phyloP scores from a whole-genome alignment of 1,284 basidiomycete species.

The Microbotryomycetes sp. region DNA sequence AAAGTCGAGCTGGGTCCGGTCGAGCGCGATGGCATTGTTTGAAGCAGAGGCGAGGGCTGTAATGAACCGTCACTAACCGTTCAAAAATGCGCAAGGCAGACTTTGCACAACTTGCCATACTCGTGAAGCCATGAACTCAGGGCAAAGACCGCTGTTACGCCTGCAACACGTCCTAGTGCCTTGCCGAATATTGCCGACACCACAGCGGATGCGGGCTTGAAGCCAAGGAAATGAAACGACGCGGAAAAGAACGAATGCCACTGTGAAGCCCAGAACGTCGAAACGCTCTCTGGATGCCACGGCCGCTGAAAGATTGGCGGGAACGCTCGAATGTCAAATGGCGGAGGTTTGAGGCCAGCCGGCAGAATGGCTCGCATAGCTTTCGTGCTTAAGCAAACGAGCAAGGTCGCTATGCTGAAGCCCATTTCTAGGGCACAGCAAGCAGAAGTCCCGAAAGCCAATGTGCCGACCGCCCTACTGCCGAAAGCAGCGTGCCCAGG shows the following conservation, averaged over 20 bases:
- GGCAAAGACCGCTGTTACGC: conserved; percentile 19
- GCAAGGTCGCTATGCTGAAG: conserved; percentile 12
- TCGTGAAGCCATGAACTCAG: conserved; percentile 25
- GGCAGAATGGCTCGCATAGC: background rate
- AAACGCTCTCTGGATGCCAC: conserved; percentile 6
- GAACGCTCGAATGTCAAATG: conserved; percentile 22
- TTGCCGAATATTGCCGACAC: conserved; percentile 3
- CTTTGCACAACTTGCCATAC: conserved; percentile 6
- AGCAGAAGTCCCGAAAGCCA: conserved; percentile 18
- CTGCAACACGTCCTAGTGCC: background rate
- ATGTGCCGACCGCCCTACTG: conserved; percentile 4
- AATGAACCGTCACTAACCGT: background rate
- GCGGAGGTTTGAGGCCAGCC: background rate
- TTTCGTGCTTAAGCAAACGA: conserved; percentile 5
- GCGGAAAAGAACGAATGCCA: conserved; percentile 25
- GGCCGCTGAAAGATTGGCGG: conserved; percentile 17
- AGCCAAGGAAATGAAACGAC: conserved; percentile 24
- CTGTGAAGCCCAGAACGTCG: conserved; percentile 15
- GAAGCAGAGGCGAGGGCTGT: conserved; percentile 12
- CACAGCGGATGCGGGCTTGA: conserved; percentile 3
- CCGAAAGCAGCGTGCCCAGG: background rate
- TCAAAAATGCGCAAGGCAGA: background rate
- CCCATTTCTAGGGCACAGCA: conserved; percentile 20
- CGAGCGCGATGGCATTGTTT: background rate
- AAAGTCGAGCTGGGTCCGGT: conserved; percentile 7